Evolutionary conservation across 2,329 filamentous ascomycete genomes (phyloP).

Genomic region (Talaromyces sp.): DNA sequence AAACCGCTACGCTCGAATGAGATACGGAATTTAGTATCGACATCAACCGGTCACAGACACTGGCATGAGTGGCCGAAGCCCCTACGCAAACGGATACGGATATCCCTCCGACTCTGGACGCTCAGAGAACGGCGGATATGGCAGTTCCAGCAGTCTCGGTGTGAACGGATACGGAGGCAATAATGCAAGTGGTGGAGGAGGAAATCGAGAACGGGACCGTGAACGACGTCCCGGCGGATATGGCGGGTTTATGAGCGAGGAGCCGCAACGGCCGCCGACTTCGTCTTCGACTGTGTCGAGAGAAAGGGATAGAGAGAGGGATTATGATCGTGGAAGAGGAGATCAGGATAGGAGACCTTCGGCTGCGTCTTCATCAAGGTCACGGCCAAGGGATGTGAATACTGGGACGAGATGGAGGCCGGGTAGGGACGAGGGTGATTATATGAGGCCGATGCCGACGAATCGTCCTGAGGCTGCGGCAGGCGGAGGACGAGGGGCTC

Average conservation of each 20-base stretch:
- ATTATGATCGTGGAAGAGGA: slow-evolving; percentile 12
- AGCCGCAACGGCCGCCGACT: slow-evolving; percentile 29
- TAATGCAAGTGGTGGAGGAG: slow-evolving; percentile 22
- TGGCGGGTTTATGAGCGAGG: slow-evolving; percentile 43
- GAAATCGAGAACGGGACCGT: slow-evolving; percentile 32
- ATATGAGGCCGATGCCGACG: slow-evolving; percentile 24
- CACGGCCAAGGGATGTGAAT: slow-evolving; percentile 36
- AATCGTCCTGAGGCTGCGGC: slow-evolving; percentile 24
- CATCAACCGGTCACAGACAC: slow-evolving; percentile 3
- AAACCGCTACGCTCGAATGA: background rate
- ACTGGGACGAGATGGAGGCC: slow-evolving; percentile 28
- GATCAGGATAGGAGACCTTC: slow-evolving; percentile 32
- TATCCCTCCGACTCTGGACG: slow-evolving; percentile 35
- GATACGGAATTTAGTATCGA: background rate
- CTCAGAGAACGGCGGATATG: slow-evolving; percentile 35
- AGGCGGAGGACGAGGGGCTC: slow-evolving; percentile 27
- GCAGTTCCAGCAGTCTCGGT: slow-evolving; percentile 31
- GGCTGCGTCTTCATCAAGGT: slow-evolving; percentile 31
- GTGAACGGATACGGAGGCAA: slow-evolving; percentile 35
- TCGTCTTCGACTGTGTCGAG: slow-evolving; percentile 32
- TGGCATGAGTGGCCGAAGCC: slow-evolving; percentile 23
- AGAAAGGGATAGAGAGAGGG: slow-evolving; percentile 22
- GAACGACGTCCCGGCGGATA: slow-evolving; percentile 46
- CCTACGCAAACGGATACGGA: slow-evolving; percentile 40
- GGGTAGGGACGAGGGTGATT: slow-evolving; percentile 29